phyloP scores from a whole-genome alignment of 2,329 filamentous ascomycete species.

The Teratosphaeriaceae sp. region DNA sequence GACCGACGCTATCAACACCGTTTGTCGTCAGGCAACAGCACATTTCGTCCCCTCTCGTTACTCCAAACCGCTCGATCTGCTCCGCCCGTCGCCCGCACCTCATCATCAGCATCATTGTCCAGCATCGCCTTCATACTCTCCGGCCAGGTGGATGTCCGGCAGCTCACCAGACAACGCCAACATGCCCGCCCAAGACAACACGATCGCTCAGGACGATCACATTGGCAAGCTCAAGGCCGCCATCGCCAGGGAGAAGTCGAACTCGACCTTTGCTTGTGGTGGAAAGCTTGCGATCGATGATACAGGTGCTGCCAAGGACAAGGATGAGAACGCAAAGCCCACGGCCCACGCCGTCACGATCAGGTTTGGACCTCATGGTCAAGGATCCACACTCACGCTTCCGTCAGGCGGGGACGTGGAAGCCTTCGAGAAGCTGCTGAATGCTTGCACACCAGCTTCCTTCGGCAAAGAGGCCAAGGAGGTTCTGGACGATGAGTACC shows the following conservation, averaged over 20 bases:
- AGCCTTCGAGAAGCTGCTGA: neutral
- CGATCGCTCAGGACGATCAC: neutral
- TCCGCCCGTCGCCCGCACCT: too few species aligned
- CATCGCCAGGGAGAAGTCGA: neutral
- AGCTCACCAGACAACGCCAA: too few species aligned
- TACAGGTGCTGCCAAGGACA: neutral
- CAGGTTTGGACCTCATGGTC: neutral
- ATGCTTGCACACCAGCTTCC: conserved; percentile 37
- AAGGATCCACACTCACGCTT: neutral
- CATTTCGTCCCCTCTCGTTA: too few species aligned
- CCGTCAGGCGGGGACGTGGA: neutral
- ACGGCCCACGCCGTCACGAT: neutral
- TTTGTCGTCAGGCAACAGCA: too few species aligned
- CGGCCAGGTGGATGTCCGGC: too few species aligned
- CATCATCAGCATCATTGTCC: too few species aligned
- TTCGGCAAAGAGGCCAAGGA: conserved; percentile 43
- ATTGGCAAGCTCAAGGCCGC: neutral
- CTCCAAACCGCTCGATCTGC: too few species aligned
- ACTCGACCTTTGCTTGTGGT: conserved; percentile 10
- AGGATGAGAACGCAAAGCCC: neutral
- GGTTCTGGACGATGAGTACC: conserved; percentile 47
- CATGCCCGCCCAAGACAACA: neutral
- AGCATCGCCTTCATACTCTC: too few species aligned
- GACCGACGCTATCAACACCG: too few species aligned
- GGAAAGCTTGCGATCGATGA: conserved; percentile 4